A percentile compares a stretch with the other conserved stretches of the same genome.
phyloP scores from a whole-genome alignment of 2,329 filamentous ascomycete genomes.

The Aspergillus persii region DNA sequence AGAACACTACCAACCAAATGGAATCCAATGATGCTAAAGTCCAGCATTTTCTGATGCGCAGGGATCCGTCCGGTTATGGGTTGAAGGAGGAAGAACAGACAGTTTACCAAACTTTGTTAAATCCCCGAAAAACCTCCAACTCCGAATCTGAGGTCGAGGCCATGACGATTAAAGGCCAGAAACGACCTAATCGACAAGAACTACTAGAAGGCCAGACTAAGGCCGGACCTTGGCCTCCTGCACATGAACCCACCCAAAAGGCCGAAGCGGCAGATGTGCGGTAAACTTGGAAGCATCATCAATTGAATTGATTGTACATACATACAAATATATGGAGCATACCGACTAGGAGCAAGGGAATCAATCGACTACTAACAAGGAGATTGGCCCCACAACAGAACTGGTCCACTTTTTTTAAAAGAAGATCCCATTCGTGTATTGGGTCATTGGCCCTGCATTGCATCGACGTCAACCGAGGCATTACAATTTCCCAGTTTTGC shows the following conservation, averaged over 20 bases:
- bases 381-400: background rate
- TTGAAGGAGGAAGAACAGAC: conserved; percentile 44
- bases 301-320: background rate
- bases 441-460: background rate
- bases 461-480: background rate
- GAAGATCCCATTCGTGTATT: background rate
- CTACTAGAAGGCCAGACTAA: background rate
- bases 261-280: background rate
- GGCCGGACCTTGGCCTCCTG: background rate
- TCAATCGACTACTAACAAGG: background rate
- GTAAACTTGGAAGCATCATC: background rate
- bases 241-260: background rate
- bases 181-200: background rate
- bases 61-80: conserved; percentile 57
- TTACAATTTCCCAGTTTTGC: background rate
- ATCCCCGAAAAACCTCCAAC: conserved; percentile 1
- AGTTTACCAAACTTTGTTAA: conserved; percentile 38
- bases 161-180: background rate
- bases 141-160: background rate
- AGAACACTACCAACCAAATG: conserved; percentile 50
- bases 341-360: background rate
- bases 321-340: background rate
- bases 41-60: conserved; percentile 70
- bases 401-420: background rate
- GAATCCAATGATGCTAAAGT: conserved; percentile 61